Base-by-base conservation (phyloP, 1,139 yeast species). In the Hemisphaericaspora xylofermentans region DNA sequence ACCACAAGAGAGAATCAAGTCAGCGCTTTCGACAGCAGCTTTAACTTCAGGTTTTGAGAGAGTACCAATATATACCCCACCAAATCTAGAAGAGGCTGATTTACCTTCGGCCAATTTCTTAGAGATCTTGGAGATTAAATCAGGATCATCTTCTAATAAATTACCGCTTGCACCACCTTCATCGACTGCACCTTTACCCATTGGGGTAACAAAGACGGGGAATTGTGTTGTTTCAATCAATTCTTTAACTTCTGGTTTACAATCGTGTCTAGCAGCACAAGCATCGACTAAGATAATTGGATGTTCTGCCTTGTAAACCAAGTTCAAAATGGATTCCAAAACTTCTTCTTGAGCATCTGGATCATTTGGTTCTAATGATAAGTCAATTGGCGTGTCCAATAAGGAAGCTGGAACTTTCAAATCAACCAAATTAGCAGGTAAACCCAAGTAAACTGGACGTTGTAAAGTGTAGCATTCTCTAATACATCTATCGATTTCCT, bases 1-100 rank as follows among this genome's bases (percentile, higher is more conserved):
- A 61, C 96, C 96, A 51, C 87, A 76, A 13, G 91, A 82, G 45
- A 88, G 63, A 46, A 88, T 74, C 65, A 87, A 74, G 66, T 88
- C 96, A 26, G 95, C 77, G 37, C 74, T 63, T 63, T 87, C 95
- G 44, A 87, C 94, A 33, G 83, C 79, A 51, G 79, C 81, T 61
- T 82, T 82, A 38, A 87, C 89, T 48, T 78, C 85, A 44, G 93
- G 91, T 47, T 76, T 68, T 33, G 95, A 82, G 56, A 88, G 70
- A 14, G 87, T 76, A 51, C 96, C 96, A 47, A 87, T 87, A 60
- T 87, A 88, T 42, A 84, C 91, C 64, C 96, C 96, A 50, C 89
- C 93, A 63, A 80, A 88, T 62, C 91, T 73, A 44, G 84, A 78
- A 60, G 84, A 74, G 7, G 56, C 55, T n/a, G 51, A 35, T 30